Evolutionary conservation across 2,329 filamentous ascomycete species (phyloP), one percentile per base, ranked within the genome.

Genomic region (Atkinsonella texensis): DNA sequence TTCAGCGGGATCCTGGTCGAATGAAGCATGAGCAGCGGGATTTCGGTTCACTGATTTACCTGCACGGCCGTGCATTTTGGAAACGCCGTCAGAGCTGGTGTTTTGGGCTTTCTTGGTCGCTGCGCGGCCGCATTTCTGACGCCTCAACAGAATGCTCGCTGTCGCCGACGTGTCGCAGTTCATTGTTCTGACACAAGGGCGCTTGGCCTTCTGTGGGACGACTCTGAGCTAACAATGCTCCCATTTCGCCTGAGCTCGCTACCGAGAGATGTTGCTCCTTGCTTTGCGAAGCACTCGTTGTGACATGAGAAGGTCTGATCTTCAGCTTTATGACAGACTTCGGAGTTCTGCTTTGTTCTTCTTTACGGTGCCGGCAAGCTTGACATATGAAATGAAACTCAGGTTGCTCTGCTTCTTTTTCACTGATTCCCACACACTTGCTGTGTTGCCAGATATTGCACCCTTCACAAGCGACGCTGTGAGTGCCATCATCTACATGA

Each of bases 391-490:
- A 95, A 55, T 87, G 83, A 61, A 97, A 97, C 57, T 94, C 87
- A 1, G 88, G 81, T 46, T 83, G 76, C 57, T 95, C 91, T 0
- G 89, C 90, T 55, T 90, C 85, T 54, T 77, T 72, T 60, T 94
- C 80, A 45, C 79, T 78, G 56, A 97, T 86, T 41, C 84, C 85
- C 54, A 95, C 79, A 63, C 93, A 98, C 60, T 86, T 88, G 73
- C 89, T 95, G 64, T 98, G 93, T 65, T 97, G 91, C 93, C 93
- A 98, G 46, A 95, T 84, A 63, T 85, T 94, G 73, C 93, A 98
- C 58, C 77, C 83, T 63, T 98, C 93, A 68, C 93, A 98, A 31
- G 90, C 87, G 57, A 98, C 83, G 64, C 89, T 95, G 64, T 95
- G 90, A 8, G 88, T 85, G 38, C 93, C 93, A 64, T 97, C 93